Percentiles rank a stretch among this genome's conserved stretches.
These are phyloP conservation scores for Penicillium riverlandense DNA, from an alignment of 495 filamentous ascomycete genomes.

Conservation along the genomic window DNA sequence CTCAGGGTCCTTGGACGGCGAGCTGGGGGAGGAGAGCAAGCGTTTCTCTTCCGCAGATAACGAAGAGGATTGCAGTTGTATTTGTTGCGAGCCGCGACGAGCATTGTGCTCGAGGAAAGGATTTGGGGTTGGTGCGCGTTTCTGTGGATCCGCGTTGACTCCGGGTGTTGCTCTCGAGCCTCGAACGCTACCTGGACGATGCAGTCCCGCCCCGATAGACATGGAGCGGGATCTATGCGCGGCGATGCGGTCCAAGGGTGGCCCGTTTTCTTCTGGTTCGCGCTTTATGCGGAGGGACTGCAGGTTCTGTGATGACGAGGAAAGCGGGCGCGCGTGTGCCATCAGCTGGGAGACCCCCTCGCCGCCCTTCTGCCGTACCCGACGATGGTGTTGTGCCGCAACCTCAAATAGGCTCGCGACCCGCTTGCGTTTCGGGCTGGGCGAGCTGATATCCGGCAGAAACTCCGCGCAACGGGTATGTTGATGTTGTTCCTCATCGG, in stretches of 20 bases:
- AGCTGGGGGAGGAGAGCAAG: constrained; percentile 8
- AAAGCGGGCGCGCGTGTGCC: constrained; percentile 29
- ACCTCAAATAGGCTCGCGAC: constrained; percentile 51
- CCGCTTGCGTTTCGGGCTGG: constrained; percentile 47
- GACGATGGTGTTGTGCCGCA: constrained; percentile 48
- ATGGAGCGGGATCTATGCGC: constrained; percentile 30
- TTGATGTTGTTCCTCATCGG: constrained; percentile 8
- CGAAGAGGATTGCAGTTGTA: constrained; percentile 7
- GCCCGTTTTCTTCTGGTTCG: constrained; percentile 29
- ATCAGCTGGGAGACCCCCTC: constrained; percentile 51
- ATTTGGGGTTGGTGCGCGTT: constrained; percentile 19
- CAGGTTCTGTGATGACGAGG: constrained; percentile 26
- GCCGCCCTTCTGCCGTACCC: constrained; percentile 47
- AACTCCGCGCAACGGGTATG: constrained; percentile 28
- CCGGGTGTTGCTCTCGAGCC: constrained; percentile 6
- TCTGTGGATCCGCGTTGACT: constrained; percentile 14
- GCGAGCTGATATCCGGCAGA: constrained; percentile 34
- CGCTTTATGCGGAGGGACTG: constrained; percentile 30
- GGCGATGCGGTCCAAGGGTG: constrained; percentile 22
- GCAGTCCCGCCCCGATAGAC: constrained; percentile 29
- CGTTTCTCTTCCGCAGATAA: constrained; percentile 10
- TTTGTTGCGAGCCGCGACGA: constrained; percentile 9
- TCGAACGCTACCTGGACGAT: constrained; percentile 14
- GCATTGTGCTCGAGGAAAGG: constrained; percentile 17
- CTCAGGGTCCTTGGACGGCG: constrained; percentile 23